Percentiles rank a stretch among this genome's conserved stretches.
phyloP scores from a whole-genome alignment of 2,329 filamentous ascomycete genomes.

The Aureobasidium sp. region DNA sequence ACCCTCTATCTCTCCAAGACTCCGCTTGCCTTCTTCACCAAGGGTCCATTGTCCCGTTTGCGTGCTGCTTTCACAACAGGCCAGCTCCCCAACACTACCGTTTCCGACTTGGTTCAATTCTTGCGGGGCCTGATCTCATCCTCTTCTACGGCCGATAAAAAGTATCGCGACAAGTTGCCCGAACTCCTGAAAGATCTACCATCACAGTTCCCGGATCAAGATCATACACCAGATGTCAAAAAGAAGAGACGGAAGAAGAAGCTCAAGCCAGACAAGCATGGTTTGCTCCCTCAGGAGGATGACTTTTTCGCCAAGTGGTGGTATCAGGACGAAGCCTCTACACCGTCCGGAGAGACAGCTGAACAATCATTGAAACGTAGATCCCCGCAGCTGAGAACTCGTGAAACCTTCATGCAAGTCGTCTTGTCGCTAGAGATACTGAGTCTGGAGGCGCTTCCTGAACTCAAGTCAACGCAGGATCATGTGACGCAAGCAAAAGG shows the following conservation, averaged over 20 bases:
- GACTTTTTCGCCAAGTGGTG: constrained; percentile 64
- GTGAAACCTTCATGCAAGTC: constrained; percentile 75
- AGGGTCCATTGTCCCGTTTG: constrained; percentile 70
- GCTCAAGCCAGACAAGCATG: constrained; percentile 59
- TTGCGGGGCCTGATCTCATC: constrained; percentile 42
- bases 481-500: constrained; percentile 25
- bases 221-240: constrained; percentile 21
- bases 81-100: background rate
- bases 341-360: constrained; percentile 37
- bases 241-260: constrained; percentile 54
- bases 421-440: constrained; percentile 72
- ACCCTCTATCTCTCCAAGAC: constrained; percentile 51
- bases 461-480: background rate
- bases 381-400: constrained; percentile 53
- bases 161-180: constrained; percentile 66
- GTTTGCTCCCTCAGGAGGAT: constrained; percentile 61
- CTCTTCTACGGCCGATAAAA: constrained; percentile 63
- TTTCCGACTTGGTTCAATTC: constrained; percentile 55
- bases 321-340: constrained; percentile 47
- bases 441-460: constrained; percentile 52
- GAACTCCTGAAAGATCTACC: constrained; percentile 54
- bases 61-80: constrained; percentile 59
- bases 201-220: constrained; percentile 25
- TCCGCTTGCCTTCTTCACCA: constrained; percentile 75
- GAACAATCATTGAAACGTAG: constrained; percentile 51